Evolutionary conservation across 1,284 basidiomycete species (phyloP), one percentile per base, ranked within the genome.

Genomic region (Sporisorium reilianum): DNA sequence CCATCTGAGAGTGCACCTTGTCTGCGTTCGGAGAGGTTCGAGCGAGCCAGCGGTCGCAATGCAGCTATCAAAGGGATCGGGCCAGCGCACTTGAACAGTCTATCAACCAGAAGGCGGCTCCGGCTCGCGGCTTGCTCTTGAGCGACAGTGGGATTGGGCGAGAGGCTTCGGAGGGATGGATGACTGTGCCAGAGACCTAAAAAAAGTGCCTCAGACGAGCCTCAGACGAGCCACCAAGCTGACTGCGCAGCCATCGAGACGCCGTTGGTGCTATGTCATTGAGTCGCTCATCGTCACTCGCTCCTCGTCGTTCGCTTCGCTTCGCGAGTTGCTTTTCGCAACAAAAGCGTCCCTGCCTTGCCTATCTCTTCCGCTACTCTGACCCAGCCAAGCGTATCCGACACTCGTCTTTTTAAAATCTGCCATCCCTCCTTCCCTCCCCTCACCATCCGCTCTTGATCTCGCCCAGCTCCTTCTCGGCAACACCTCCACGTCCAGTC

Each of bases 401-500:
- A n/a, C n/a, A n/a, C n/a, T n/a, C n/a, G n/a, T n/a, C n/a, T n/a
- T 44, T 23, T 44, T 10, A 18, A 6, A 38, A 18, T 38, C 16
- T 38, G n/a, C 38, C 11, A 11, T 42, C 51, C 28, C 50, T 20
- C 14, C 5, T 18, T 8, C 22, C 22, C 14, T 18, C 25, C 26
- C 18, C 45, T 32, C 50, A 16, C 32, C 45, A 32, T 41, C 53
- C 5, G 3, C 23, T 20, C 14, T n/a, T 18, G 22, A 48, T n/a
- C n/a, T 18, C 36, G 30, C 22, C 2, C 51, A 34, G 30, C 60
- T 18, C 38, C 20, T n/a, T n/a, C n/a, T 40, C 42, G 57, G 54
- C 57, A 23, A 56, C 57, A 64, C 67, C 59, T 75, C 66, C 58
- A 61, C 62, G 66, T 75, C 72, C 63, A 66, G 72, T 75, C 66